Conservation (phyloP, 371 early-diverging fungal genomes). For the Mucor sp. region DNA sequence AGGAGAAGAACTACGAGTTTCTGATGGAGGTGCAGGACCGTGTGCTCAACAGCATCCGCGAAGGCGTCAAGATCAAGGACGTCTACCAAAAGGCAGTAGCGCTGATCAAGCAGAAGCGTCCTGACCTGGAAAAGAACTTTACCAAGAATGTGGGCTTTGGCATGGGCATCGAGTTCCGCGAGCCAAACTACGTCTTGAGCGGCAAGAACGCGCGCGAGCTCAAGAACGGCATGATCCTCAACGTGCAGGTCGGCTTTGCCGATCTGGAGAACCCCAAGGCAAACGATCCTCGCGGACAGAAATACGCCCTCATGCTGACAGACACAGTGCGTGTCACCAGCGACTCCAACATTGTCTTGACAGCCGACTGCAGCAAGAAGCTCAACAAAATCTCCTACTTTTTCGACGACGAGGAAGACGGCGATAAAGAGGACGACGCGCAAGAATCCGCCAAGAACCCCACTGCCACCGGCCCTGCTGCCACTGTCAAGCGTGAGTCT, state of each 20-base stretch:
- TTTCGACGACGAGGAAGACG: slow-evolving; percentile 69
- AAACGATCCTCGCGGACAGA: slow-evolving; percentile 66
- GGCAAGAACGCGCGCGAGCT: slow-evolving; percentile 72
- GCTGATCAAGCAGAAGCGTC: slow-evolving; percentile 75
- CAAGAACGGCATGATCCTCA: slow-evolving; percentile 84
- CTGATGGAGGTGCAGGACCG: slow-evolving; percentile 82
- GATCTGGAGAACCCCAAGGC: slow-evolving; percentile 78
- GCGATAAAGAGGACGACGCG: slow-evolving; percentile 37
- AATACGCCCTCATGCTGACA: slow-evolving; percentile 80
- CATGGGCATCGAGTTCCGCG: slow-evolving; percentile 95
- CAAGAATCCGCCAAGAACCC: slow-evolving; percentile 19
- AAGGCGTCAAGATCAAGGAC: slow-evolving; percentile 79
- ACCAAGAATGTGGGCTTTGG: slow-evolving; percentile 89
- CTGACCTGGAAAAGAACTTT: slow-evolving; percentile 85
- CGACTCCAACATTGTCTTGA: slow-evolving; percentile 66
- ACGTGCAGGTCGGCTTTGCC: slow-evolving; percentile 85
- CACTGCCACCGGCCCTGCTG: slow-evolving; percentile 19
- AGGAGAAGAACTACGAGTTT: slow-evolving; percentile 92
- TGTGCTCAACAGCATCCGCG: slow-evolving; percentile 68
- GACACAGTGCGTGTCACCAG: slow-evolving; percentile 82
- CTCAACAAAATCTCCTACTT: slow-evolving; percentile 79
- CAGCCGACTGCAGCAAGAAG: slow-evolving; percentile 72
- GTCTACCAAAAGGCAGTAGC: slow-evolving; percentile 74
- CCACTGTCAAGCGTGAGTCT: slow-evolving; percentile 12
- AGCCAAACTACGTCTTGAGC: slow-evolving; percentile 74